These are phyloP conservation scores for Stemphylium beticola DNA, from an alignment of 2,329 filamentous ascomycete genomes.

Conservation along the genomic window DNA sequence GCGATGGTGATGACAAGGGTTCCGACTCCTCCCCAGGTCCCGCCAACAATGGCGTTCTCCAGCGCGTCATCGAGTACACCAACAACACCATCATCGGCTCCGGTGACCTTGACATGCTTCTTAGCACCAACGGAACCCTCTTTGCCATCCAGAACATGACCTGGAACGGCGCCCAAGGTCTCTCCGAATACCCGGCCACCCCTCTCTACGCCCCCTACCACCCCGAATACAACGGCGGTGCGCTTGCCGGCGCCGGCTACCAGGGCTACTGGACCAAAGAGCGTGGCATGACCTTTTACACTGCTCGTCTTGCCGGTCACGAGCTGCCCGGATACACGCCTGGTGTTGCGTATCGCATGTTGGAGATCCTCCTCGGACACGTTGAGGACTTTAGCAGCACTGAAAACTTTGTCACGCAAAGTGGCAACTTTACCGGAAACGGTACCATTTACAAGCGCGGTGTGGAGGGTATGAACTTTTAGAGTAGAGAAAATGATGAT, in stretches of 20 bases:
- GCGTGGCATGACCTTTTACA: constrained; percentile 56
- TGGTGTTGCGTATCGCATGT: constrained; percentile 50
- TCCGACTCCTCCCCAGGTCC: constrained; percentile 49
- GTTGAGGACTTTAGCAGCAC: constrained; percentile 46
- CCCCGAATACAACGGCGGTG: constrained; percentile 49
- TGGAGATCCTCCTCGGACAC: constrained; percentile 53
- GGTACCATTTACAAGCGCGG: constrained; percentile 33
- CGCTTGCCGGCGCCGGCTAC: constrained; percentile 49
- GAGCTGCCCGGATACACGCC: constrained; percentile 54
- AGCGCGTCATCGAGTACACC: constrained; percentile 58
- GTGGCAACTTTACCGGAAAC: constrained; percentile 40
- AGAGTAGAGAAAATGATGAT: too few species aligned
- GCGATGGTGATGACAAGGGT: constrained; percentile 34
- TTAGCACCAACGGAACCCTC: constrained; percentile 59
- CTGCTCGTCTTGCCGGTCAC: constrained; percentile 51
- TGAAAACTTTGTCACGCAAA: constrained; percentile 45
- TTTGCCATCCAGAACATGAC: constrained; percentile 62
- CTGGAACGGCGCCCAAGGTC: constrained; percentile 58
- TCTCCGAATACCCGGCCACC: constrained; percentile 51
- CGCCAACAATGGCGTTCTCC: constrained; percentile 51
- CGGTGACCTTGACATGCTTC: constrained; percentile 57
- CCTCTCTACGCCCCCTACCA: constrained; percentile 55
- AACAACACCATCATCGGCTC: constrained; percentile 60
- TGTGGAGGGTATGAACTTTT: too few species aligned
- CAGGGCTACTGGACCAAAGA: constrained; percentile 52